phyloP scores from a whole-genome alignment of 345 rosid species.

The Citrus medica region DNA sequence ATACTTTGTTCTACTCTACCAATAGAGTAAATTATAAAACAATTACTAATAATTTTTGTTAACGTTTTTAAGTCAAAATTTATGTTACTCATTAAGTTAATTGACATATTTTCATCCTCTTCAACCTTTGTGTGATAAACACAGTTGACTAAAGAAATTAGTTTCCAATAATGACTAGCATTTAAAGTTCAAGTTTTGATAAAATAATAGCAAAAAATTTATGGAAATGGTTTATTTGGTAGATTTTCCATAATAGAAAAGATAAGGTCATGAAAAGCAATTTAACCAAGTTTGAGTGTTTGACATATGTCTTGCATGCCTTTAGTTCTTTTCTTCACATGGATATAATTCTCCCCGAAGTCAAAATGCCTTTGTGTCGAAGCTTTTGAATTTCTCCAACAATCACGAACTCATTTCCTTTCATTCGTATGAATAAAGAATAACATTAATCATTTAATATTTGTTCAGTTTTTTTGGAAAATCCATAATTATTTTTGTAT shows the following conservation, averaged over 20 bases:
- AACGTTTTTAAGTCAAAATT: neutral
- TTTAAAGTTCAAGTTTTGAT: neutral
- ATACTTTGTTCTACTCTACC: too few relatives aligned
- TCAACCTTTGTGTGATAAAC: neutral
- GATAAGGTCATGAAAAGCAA: neutral
- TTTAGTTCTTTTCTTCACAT: too few relatives aligned
- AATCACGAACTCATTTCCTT: neutral
- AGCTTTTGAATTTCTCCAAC: neutral
- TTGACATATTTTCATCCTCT: neutral
- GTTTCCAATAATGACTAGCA: neutral
- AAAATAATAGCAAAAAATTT: neutral
- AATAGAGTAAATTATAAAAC: too few relatives aligned
- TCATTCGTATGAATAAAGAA: neutral
- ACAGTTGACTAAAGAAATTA: neutral
- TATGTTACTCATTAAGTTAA: neutral
- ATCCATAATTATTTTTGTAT: neutral
- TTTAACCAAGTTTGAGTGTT: neutral
- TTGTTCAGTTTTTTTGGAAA: too few relatives aligned
- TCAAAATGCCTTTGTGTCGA: neutral
- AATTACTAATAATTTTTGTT: too few relatives aligned
- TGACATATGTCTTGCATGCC: neutral
- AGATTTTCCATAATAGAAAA: neutral
- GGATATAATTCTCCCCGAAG: neutral
- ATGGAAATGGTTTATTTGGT: neutral
- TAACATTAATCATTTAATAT: too few relatives aligned